Percentiles rank a stretch among this genome's conserved stretches.
Conservation (phyloP, 345 rosid genomes). For the Psidium friedrichsthalianum region DNA sequence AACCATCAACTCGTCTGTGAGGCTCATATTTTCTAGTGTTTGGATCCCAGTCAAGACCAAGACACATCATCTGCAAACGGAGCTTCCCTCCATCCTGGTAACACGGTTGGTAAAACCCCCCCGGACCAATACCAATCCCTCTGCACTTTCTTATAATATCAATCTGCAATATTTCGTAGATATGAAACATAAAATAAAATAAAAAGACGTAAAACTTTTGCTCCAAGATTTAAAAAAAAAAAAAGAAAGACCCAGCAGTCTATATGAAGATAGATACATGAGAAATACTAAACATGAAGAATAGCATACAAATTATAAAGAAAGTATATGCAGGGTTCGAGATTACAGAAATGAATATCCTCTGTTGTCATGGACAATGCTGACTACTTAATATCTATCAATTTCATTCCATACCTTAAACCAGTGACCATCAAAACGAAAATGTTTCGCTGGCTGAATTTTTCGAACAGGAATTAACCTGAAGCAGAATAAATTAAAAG, state of each 20-base stretch:
- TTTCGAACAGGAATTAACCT: background rate
- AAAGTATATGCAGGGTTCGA: background rate
- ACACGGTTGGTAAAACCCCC: conserved; percentile 47
- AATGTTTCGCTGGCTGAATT: background rate
- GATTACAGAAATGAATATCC: background rate
- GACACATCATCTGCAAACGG: conserved; percentile 51
- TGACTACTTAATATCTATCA: background rate
- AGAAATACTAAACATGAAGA: background rate
- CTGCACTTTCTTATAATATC: conserved; percentile 35
- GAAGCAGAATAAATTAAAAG: background rate
- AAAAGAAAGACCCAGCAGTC: background rate
- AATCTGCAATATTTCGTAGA: conserved; percentile 16
- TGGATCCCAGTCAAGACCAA: conserved; percentile 48
- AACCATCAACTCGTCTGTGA: conserved; percentile 14
- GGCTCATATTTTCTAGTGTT: conserved; percentile 19
- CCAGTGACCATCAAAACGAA: background rate
- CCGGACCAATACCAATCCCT: conserved; percentile 27
- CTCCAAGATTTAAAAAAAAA: background rate
- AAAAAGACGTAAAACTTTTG: background rate
- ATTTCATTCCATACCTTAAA: background rate
- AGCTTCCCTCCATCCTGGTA: conserved; percentile 43
- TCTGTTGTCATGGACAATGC: background rate
- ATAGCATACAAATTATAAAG: background rate
- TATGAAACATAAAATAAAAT: background rate
- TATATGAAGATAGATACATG: background rate